These are phyloP conservation scores for Mycogone perniciosa DNA, from an alignment of 2,329 filamentous ascomycete species.

Conservation along the genomic window DNA sequence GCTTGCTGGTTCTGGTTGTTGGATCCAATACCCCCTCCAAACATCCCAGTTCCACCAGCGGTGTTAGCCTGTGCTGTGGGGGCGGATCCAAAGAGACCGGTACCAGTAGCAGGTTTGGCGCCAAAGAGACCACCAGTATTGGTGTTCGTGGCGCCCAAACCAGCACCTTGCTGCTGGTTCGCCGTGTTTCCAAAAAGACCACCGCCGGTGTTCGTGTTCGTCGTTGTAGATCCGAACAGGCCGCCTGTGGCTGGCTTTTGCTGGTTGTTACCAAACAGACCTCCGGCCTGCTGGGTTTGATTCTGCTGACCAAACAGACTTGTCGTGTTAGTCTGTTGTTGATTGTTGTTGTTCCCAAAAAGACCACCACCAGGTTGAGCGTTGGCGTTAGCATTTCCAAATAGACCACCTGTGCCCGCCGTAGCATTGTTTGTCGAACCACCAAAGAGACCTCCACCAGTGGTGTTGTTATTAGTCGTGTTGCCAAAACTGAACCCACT, in stretches of 20 bases:
- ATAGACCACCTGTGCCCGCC: slow-evolving; percentile 28
- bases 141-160: slow-evolving; percentile 28
- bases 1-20: slow-evolving; percentile 33
- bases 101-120: slow-evolving; percentile 29
- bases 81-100: slow-evolving; percentile 35
- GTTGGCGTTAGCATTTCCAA: slow-evolving; percentile 29
- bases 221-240: slow-evolving; percentile 28
- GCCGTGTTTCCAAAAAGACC: slow-evolving; percentile 39
- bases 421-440: slow-evolving; percentile 18
- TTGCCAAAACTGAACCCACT: slow-evolving; percentile 39
- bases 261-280: slow-evolving; percentile 42
- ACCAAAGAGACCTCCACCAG: slow-evolving; percentile 31
- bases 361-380: slow-evolving; percentile 27
- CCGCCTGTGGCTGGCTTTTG: slow-evolving; percentile 31
- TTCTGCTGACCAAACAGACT: slow-evolving; percentile 32
- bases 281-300: slow-evolving; percentile 27
- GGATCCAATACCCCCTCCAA: slow-evolving; percentile 31
- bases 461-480: slow-evolving; percentile 25
- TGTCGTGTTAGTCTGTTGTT: slow-evolving; percentile 23
- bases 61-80: slow-evolving; percentile 29
- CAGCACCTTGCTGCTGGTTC: slow-evolving; percentile 36
- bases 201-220: slow-evolving; percentile 29
- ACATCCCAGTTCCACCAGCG: slow-evolving; percentile 35
- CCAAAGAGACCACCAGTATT: slow-evolving; percentile 35
- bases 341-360: slow-evolving; percentile 36